Evolutionary conservation across 2,329 filamentous ascomycete species (phyloP).

Genomic region (Phaeosphaeriaceae sp.): DNA sequence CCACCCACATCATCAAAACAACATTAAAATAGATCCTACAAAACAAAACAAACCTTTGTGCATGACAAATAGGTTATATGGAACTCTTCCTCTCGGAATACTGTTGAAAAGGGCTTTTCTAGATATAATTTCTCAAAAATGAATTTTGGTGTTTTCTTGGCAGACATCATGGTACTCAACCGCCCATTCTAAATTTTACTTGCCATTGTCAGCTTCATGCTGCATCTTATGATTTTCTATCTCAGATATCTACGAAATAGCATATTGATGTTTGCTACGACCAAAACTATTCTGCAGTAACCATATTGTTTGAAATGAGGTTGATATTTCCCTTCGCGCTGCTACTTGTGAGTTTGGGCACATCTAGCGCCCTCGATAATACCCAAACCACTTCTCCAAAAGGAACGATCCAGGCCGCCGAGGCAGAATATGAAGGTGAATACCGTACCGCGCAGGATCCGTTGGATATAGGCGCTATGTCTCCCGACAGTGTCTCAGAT

Average conservation of each 20-base stretch:
- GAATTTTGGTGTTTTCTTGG: conserved; percentile 14
- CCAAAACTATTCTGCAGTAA: background rate
- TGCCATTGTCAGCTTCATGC: too few relatives aligned
- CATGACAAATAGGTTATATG: too few relatives aligned
- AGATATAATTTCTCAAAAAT: too few relatives aligned
- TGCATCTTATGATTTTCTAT: too few relatives aligned
- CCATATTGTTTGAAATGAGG: background rate
- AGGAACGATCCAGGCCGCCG: background rate
- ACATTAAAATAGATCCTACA: too few relatives aligned
- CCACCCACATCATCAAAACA: too few relatives aligned
- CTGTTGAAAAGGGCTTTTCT: too few relatives aligned
- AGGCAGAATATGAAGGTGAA: background rate
- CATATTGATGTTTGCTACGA: background rate
- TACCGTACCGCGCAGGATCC: conserved; percentile 9
- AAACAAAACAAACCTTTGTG: too few relatives aligned
- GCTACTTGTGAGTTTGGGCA: background rate
- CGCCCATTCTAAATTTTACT: background rate
- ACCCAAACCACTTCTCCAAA: background rate
- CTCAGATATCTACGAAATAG: too few relatives aligned
- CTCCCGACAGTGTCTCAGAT: background rate
- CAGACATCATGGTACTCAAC: conserved; percentile 32
- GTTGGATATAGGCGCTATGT: conserved; percentile 18
- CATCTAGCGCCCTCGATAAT: background rate
- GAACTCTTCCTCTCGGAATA: too few relatives aligned
- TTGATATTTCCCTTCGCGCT: background rate